phyloP scores from a whole-genome alignment of 306 rosid genomes.

The Lathyrus tuberosus region DNA sequence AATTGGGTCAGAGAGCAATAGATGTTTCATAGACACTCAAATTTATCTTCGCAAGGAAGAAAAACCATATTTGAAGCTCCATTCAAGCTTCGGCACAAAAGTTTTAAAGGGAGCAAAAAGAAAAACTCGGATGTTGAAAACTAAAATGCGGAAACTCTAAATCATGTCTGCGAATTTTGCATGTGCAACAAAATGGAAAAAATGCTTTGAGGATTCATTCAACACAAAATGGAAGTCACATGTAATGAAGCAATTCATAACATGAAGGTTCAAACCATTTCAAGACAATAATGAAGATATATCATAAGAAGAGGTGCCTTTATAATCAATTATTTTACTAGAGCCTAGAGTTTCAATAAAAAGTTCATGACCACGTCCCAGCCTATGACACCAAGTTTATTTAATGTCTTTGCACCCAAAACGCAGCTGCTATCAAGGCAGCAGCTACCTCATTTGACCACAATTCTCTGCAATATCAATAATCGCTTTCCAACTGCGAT shows the following conservation, averaged over 20 bases:
- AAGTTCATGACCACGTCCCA: neutral
- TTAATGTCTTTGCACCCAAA: neutral
- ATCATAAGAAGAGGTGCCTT: slow-evolving; percentile 36
- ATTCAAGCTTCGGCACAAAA: neutral
- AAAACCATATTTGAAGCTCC: slow-evolving; percentile 28
- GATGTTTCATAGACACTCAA: slow-evolving; percentile 2
- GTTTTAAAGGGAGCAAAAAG: neutral
- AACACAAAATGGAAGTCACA: neutral
- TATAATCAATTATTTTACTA: slow-evolving; percentile 20
- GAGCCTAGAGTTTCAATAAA: neutral
- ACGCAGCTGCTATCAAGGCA: neutral
- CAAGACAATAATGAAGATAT: neutral
- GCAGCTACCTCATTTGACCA: neutral
- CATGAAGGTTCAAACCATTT: slow-evolving; percentile 25
- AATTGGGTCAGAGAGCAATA: neutral
- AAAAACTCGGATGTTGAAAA: neutral
- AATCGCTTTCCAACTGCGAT: neutral
- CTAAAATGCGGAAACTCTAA: slow-evolving; percentile 3
- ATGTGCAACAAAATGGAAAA: slow-evolving; percentile 30
- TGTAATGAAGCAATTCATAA: slow-evolving; percentile 22
- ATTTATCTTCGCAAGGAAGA: slow-evolving; percentile 6
- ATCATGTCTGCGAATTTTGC: slow-evolving; percentile 5
- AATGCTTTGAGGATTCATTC: slow-evolving; percentile 9
- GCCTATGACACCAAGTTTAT: neutral
- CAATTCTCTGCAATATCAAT: neutral